phyloP scores from a whole-genome alignment of 306 rosid species.

The Gillenia trifoliata region DNA sequence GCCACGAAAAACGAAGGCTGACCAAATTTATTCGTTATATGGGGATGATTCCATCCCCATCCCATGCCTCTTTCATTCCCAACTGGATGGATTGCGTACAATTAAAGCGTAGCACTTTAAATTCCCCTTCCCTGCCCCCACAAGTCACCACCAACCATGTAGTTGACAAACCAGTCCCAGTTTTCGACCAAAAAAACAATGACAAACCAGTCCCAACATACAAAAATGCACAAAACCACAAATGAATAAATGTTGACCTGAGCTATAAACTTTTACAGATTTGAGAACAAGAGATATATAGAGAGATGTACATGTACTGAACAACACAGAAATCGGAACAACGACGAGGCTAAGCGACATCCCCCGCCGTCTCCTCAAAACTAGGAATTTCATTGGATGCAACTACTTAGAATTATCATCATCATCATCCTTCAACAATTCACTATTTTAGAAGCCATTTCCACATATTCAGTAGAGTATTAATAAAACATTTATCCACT shows the following conservation, averaged over 20 bases:
- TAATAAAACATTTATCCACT: slow-evolving; percentile 27
- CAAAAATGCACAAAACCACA: neutral
- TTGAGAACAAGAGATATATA: neutral
- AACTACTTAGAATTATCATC: neutral
- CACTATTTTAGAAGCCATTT: slow-evolving; percentile 29
- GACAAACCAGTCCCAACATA: neutral
- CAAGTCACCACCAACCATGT: neutral
- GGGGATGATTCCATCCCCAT: neutral
- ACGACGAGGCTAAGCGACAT: slow-evolving; percentile 15
- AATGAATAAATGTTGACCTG: neutral
- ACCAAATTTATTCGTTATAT: neutral
- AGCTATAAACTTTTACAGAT: neutral
- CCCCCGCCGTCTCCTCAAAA: slow-evolving; percentile 16
- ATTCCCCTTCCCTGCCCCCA: neutral
- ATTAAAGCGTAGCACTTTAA: neutral
- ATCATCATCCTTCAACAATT: slow-evolving; percentile 13
- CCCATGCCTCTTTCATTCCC: neutral
- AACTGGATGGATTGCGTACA: neutral
- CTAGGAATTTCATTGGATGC: neutral
- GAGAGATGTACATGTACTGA: no score
- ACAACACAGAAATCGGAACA: neutral
- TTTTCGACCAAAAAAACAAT: no score
- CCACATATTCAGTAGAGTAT: slow-evolving; percentile 37
- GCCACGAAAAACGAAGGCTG: neutral
- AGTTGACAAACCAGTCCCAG: neutral